Conservation (phyloP, 306 rosid genomes). For the Cucurbita ficifolia region DNA sequence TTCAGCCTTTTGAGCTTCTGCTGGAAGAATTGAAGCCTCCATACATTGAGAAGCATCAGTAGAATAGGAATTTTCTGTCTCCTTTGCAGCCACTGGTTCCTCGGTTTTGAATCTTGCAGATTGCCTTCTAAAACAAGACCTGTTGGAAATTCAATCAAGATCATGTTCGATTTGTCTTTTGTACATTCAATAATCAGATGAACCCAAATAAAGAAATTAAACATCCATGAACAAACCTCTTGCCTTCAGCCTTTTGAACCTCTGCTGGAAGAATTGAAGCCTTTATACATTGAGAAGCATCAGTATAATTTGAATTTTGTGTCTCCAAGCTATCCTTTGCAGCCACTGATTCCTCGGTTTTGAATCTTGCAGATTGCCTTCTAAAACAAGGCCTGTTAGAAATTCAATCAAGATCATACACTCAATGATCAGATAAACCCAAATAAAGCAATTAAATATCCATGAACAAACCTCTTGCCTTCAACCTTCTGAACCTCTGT, state of each 20-base stretch:
- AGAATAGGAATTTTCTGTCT: constrained; percentile 8
- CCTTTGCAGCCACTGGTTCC: constrained; percentile 23
- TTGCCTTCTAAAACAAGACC: constrained; percentile 36
- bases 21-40: constrained; percentile 10
- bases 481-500: constrained; percentile 20
- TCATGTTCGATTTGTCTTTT: constrained; percentile 2
- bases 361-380: constrained; percentile 30
- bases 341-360: constrained; percentile 24
- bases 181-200: constrained; percentile 10
- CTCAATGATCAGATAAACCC: constrained; percentile 6
- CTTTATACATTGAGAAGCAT: constrained; percentile 9
- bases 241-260: constrained; percentile 9
- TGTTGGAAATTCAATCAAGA: constrained; percentile 16
- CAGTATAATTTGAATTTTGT: not conserved
- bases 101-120: constrained; percentile 26
- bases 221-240: constrained; percentile 36
- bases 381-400: constrained; percentile 30
- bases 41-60: not conserved
- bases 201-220: constrained; percentile 8
- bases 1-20: constrained; percentile 3
- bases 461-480: constrained; percentile 34
- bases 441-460: constrained; percentile 8
- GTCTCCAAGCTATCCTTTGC: constrained; percentile 27
- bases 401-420: constrained; percentile 7
- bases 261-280: constrained; percentile 7